Base-by-base conservation (phyloP, 2,329 filamentous ascomycete species). In the Tolypocladium paradoxum region DNA sequence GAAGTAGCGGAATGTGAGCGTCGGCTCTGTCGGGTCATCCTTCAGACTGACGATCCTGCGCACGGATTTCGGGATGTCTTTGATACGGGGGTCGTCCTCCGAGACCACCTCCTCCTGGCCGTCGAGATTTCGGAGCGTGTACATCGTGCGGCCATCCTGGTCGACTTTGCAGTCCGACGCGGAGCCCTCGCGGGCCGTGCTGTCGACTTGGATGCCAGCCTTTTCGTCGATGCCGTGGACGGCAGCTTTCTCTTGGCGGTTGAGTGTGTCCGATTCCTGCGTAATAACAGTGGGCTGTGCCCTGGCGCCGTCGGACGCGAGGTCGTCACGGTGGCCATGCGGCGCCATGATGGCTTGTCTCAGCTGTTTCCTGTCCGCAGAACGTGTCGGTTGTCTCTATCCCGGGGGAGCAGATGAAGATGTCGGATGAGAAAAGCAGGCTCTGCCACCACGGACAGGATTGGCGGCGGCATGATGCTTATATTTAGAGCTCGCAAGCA, bases 1-100 rank as follows among this genome's bases (percentile, higher is more conserved):
- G 59, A 82, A 79, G 59, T 81, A 83, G 29, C 80, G 76, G 57
- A 83, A 83, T 1, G 80, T 83, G 24, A 83, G 67, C 14, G 77
- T 81, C 1, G 77, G 76, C 31, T 79, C 66, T 3, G 67, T 73
- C 0, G 79, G 72, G 58, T 83, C 78, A 60, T 84, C 79, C 22
- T 74, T 72, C 54, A 83, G 69, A 59, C 74, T 79, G 57, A 83
- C 78, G 43, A 82, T 71, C 27, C 77, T 73, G 43, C 80, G 76
- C 16, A 60, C 59, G 55, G 79, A 73, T 50, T 71, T 66, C 5
- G 79, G 79, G 16, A 84, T 72, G 50, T 79, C 75, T 49, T 66
- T 71, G 48, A 82, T 70, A 48, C 78, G 73, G 6, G 74, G 72
- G 53, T 79, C 72, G n/a, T 78, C 67, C 43, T 76, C 74, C 7